phyloP scores from a whole-genome alignment of 352 stramenopile species.

The Halophytophthora polymorphica region DNA sequence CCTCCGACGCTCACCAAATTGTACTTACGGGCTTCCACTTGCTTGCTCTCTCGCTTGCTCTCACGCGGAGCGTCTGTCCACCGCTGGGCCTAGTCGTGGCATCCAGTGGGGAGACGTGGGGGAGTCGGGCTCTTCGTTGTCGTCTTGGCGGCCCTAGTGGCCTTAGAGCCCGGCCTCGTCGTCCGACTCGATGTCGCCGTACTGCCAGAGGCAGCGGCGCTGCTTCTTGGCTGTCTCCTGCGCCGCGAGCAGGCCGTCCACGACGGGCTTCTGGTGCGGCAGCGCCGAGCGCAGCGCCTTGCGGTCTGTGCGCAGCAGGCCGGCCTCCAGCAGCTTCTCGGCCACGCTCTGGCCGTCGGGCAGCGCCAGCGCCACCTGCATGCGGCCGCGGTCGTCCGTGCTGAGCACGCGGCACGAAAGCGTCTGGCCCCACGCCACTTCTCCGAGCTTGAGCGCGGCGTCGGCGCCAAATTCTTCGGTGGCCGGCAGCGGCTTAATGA shows the following conservation, averaged over 20 bases:
- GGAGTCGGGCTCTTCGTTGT: too few species aligned
- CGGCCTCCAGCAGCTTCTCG: constrained; percentile 86
- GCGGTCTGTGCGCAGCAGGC: constrained; percentile 88
- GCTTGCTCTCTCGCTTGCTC: too few species aligned
- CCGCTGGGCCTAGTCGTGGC: too few species aligned
- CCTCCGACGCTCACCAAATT: constrained; percentile 47
- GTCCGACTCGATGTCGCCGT: constrained; percentile 96
- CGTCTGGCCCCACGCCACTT: constrained; percentile 91
- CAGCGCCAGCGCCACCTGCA: constrained; percentile 73
- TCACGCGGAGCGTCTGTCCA: too few species aligned
- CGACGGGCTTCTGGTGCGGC: constrained; percentile 77
- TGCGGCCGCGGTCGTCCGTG: constrained; percentile 63
- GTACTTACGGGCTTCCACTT: constrained; percentile 18
- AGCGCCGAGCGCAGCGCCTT: constrained; percentile 53
- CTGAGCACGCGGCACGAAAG: constrained; percentile 74
- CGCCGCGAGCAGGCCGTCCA: constrained; percentile 88
- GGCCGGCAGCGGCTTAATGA: constrained; percentile 78
- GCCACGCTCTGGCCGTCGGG: constrained; percentile 84
- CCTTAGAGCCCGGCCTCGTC: constrained; percentile 71
- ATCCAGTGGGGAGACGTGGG: too few species aligned
- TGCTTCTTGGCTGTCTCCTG: constrained; percentile 91
- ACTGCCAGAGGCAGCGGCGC: constrained; percentile 94
- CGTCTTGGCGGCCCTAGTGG: too few species aligned
- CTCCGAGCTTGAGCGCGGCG: constrained; percentile 86
- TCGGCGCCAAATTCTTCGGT: constrained; percentile 93